phyloP scores from a whole-genome alignment of 2,329 filamentous ascomycete genomes.

The Dryadomyces sulphureus region DNA sequence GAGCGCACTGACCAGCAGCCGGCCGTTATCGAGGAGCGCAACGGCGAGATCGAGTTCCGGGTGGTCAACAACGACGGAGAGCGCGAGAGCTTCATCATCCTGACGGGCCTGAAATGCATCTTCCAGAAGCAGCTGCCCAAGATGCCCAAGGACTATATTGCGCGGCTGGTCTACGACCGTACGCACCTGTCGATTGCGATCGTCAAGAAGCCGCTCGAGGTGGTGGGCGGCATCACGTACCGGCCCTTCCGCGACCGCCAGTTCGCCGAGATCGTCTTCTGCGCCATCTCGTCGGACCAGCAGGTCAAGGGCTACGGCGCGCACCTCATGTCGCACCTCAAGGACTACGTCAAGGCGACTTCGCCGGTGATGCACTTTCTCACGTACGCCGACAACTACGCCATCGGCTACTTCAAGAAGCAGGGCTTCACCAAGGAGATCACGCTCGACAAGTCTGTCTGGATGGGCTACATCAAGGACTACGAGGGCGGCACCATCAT shows the following conservation, averaged over 20 bases:
- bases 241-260: constrained; percentile 80
- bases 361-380: constrained; percentile 97
- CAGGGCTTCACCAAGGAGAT: constrained; percentile 99
- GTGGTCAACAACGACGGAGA: constrained; percentile 94
- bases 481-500: constrained; percentile 98
- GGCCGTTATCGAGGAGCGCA: constrained; percentile 84
- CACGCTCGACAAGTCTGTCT: constrained; percentile 72
- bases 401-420: constrained; percentile 98
- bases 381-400: constrained; percentile 97
- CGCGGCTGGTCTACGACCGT: constrained; percentile 88
- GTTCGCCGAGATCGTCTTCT: constrained; percentile 98
- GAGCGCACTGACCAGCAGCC: constrained; percentile 27
- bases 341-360: constrained; percentile 95
- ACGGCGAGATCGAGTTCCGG: constrained; percentile 88
- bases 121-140: constrained; percentile 98
- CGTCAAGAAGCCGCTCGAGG: constrained; percentile 88
- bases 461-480: constrained; percentile 99
- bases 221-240: constrained; percentile 95
- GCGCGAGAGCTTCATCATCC: constrained; percentile 78
- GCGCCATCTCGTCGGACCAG: constrained; percentile 91
- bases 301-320: constrained; percentile 98
- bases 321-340: constrained; percentile 94
- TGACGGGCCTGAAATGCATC: constrained; percentile 92
- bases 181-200: constrained; percentile 95
- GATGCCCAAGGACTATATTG: constrained; percentile 99